These are phyloP conservation scores for Candida pseudoviswanathii DNA, from an alignment of 1,139 yeast genomes.

Conservation along the genomic window DNA sequence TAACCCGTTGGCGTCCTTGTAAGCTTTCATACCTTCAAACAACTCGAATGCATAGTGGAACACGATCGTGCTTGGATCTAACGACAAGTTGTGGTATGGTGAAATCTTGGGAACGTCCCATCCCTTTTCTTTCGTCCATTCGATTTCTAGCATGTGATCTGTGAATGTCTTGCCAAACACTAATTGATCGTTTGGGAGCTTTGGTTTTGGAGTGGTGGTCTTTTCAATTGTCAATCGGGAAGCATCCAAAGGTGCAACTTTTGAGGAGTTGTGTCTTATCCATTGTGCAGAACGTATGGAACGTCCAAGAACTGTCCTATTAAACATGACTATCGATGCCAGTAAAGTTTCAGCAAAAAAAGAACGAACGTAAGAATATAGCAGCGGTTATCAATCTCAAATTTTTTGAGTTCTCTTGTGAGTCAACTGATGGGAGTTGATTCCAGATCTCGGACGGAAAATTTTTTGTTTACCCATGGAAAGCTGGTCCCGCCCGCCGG, in stretches of 20 bases:
- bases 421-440: constrained; percentile 3
- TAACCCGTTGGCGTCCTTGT: constrained; percentile 65
- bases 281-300: constrained; percentile 1
- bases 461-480: background rate
- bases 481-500: background rate
- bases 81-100: constrained; percentile 73
- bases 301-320: constrained; percentile 1
- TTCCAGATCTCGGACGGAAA: background rate
- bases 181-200: constrained; percentile 72
- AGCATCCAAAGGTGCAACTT: constrained; percentile 52
- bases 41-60: constrained; percentile 94
- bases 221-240: constrained; percentile 62
- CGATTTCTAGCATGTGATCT: constrained; percentile 86
- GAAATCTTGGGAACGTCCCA: constrained; percentile 86
- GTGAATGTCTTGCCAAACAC: constrained; percentile 88
- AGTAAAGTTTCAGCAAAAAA: background rate
- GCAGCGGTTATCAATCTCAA: background rate
- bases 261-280: constrained; percentile 10
- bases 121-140: constrained; percentile 77
- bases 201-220: constrained; percentile 63
- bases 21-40: constrained; percentile 97
- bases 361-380: background rate
- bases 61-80: constrained; percentile 89
- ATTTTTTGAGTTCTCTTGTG: background rate
- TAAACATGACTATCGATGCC: background rate